A percentile compares a stretch with the other conserved stretches of the same genome.
These are phyloP conservation scores for Claviceps sp. DNA, from an alignment of 2,329 filamentous ascomycete species.

Conservation along the genomic window DNA sequence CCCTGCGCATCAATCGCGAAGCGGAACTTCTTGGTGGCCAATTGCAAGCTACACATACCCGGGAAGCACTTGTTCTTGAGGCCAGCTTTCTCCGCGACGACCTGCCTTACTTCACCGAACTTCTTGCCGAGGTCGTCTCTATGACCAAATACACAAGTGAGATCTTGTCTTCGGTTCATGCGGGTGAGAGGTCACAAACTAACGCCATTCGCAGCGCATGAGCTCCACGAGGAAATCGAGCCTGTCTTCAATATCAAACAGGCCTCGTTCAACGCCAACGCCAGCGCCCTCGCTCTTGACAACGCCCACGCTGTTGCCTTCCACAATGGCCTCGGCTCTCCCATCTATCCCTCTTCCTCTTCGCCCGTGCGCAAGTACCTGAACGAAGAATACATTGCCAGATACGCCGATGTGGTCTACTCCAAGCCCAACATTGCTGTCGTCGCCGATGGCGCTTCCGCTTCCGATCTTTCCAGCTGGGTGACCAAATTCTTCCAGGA, in stretches of 20 bases:
- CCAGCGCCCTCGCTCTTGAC: conserved; percentile 61
- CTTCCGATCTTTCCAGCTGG: conserved; percentile 73
- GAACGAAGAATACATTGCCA: conserved; percentile 57
- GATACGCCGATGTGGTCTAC: conserved; percentile 69
- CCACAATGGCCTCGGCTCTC: conserved; percentile 79
- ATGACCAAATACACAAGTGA: conserved; percentile 74
- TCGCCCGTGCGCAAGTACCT: conserved; percentile 70
- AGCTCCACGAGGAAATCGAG: conserved; percentile 80
- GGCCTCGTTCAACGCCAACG: conserved; percentile 52
- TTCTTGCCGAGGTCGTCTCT: conserved; percentile 81
- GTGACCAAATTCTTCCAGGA: conserved; percentile 81
- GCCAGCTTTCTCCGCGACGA: conserved; percentile 93
- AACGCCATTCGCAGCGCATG: conserved; percentile 48
- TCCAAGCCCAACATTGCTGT: conserved; percentile 83
- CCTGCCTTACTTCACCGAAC: conserved; percentile 92
- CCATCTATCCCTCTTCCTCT: conserved; percentile 59
- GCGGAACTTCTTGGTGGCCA: conserved; percentile 88
- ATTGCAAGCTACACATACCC: conserved; percentile 76
- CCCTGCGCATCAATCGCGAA: conserved; percentile 86
- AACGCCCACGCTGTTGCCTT: conserved; percentile 78
- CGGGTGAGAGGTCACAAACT: background rate
- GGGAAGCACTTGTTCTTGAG: conserved; percentile 83
- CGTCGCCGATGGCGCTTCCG: conserved; percentile 74
- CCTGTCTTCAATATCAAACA: conserved; percentile 66
- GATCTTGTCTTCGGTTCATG: conserved; percentile 16